phyloP scores from a whole-genome alignment of 2,329 filamentous ascomycete species.

The Penicillium sp. region DNA sequence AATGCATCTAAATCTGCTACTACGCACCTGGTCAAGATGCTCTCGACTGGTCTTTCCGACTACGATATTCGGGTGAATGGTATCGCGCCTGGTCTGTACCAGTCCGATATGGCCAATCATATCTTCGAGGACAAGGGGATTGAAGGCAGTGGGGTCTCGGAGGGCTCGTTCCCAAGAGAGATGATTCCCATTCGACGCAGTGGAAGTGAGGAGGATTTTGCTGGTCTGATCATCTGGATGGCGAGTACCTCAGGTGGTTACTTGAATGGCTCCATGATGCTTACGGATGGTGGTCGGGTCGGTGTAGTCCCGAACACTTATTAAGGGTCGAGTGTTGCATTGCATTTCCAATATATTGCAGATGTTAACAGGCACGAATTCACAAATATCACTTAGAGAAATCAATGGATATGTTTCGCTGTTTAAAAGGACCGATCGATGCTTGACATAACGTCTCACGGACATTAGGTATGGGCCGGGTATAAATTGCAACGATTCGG shows the following conservation, averaged over 20 bases:
- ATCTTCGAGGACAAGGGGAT: slow-evolving; percentile 50
- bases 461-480: not conserved
- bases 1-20: slow-evolving; percentile 52
- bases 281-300: slow-evolving; percentile 68
- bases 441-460: too few species aligned
- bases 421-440: too few species aligned
- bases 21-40: slow-evolving; percentile 55
- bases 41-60: slow-evolving; percentile 47
- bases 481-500: not conserved
- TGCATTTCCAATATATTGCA: not conserved
- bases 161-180: slow-evolving; percentile 47
- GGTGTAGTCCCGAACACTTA: slow-evolving; percentile 60
- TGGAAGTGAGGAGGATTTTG: slow-evolving; percentile 67
- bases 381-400: too few species aligned
- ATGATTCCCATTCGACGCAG: slow-evolving; percentile 63
- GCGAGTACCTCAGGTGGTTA: slow-evolving; percentile 68
- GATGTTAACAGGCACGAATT: not conserved
- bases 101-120: slow-evolving; percentile 63
- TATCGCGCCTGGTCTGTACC: slow-evolving; percentile 60
- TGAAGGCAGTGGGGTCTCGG: slow-evolving; percentile 36
- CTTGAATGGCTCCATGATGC: slow-evolving; percentile 65
- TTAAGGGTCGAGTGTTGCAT: slow-evolving; percentile 40
- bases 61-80: slow-evolving; percentile 55
- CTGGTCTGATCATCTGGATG: slow-evolving; percentile 67
- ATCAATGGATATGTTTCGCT: too few species aligned